Evolutionary conservation across 2,329 filamentous ascomycete genomes (phyloP).

Genomic region (Hymenotorrendiella dingleyae): DNA sequence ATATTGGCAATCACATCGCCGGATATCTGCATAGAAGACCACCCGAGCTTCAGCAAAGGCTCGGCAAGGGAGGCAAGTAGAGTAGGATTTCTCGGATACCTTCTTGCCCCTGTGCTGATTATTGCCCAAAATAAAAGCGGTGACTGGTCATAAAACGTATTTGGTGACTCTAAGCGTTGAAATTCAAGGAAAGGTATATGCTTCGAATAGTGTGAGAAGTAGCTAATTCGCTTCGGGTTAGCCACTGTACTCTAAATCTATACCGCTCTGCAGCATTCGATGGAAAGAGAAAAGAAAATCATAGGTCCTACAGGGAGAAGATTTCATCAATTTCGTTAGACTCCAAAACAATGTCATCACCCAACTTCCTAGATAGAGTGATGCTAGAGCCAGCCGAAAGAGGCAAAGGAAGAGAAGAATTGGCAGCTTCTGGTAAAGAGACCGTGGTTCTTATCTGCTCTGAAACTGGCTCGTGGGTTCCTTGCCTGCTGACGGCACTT

Average conservation of each 20-base stretch:
- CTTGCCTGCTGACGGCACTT: slow-evolving; percentile 8
- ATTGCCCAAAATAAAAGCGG: slow-evolving; percentile 13
- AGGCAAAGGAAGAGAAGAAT: no score
- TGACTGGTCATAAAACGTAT: slow-evolving; percentile 10
- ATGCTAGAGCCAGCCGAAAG: not conserved
- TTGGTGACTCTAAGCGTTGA: slow-evolving; percentile 6
- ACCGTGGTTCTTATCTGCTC: not conserved
- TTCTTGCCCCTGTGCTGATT: slow-evolving; percentile 9
- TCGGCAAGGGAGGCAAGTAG: slow-evolving; percentile 5
- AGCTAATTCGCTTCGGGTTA: slow-evolving; percentile 1
- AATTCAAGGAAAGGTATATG: slow-evolving; percentile 11
- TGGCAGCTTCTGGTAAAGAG: slow-evolving; percentile 1
- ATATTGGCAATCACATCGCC: slow-evolving; percentile 11
- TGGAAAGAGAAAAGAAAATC: not conserved
- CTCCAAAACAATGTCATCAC: slow-evolving; percentile 5
- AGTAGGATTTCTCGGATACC: slow-evolving; percentile 6
- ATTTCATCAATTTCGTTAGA: slow-evolving; percentile 10
- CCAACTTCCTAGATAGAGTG: slow-evolving; percentile 7
- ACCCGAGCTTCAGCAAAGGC: slow-evolving; percentile 7
- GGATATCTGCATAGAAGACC: slow-evolving; percentile 11
- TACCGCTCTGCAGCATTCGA: no score
- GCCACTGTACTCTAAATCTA: no score
- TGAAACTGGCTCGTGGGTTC: slow-evolving; percentile 1
- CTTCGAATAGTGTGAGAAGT: slow-evolving; percentile 9
- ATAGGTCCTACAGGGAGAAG: slow-evolving; percentile 7